Percentiles rank a stretch among this genome's conserved stretches.
Conservation (phyloP, 208 protist genomes). For the Trypanosoma scelopori region DNA sequence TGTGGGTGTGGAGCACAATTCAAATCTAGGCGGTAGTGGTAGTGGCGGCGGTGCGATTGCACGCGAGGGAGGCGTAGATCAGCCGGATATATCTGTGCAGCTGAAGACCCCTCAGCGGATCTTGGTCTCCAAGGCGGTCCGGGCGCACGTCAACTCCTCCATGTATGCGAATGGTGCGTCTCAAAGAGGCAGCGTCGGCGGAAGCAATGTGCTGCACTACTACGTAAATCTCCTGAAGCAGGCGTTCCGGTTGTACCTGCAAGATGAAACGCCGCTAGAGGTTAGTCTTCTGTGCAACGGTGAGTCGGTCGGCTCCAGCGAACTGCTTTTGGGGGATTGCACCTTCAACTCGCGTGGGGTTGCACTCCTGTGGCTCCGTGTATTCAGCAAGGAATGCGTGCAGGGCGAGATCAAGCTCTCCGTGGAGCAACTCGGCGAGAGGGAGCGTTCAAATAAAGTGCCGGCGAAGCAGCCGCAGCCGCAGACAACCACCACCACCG, state of each 20-base stretch:
- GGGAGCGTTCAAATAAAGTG: slow-evolving; percentile 1
- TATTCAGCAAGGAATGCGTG: neutral
- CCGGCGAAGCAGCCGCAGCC: neutral
- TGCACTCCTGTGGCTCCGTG: slow-evolving; percentile 11
- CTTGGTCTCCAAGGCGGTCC: neutral
- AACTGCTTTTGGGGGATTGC: slow-evolving; percentile 12
- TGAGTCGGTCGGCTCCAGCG: neutral
- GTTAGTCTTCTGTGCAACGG: slow-evolving; percentile 13
- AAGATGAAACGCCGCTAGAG: slow-evolving; percentile 1
- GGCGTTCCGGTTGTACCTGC: slow-evolving; percentile 15
- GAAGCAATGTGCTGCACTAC: neutral
- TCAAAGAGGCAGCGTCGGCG: neutral
- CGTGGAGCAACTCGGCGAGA: slow-evolving; percentile 13
- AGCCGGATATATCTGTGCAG: slow-evolving; percentile 8
- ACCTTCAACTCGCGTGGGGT: neutral
- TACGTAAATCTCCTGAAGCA: slow-evolving; percentile 16
- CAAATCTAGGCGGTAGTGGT: neutral
- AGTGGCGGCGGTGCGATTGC: neutral
- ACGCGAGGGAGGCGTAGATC: neutral
- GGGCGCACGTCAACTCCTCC: neutral
- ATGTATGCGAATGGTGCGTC: neutral
- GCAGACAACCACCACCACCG: neutral
- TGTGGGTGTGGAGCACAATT: neutral
- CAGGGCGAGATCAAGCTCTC: slow-evolving; percentile 21
- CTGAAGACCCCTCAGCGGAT: slow-evolving; percentile 5